Conservation (phyloP, 1,284 basidiomycete genomes). For the Peniophora sp. region DNA sequence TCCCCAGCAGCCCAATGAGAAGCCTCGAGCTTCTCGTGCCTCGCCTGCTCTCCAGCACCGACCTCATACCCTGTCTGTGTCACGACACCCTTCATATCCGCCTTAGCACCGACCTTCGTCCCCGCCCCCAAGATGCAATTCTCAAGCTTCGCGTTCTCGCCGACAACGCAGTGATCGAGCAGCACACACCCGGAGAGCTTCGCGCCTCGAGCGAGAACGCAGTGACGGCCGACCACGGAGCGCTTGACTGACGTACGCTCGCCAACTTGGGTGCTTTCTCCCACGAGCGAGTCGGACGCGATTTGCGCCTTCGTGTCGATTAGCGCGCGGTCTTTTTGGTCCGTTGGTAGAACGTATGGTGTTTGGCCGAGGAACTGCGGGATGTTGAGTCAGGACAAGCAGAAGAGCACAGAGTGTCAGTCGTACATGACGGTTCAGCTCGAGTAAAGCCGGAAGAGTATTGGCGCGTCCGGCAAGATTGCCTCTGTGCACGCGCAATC, state of each 20-base stretch:
- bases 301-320: slow-evolving; percentile 80
- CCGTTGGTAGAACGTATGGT: slow-evolving; percentile 47
- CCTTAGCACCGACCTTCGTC: slow-evolving; percentile 75
- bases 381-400: slow-evolving; percentile 2
- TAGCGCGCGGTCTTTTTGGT: slow-evolving; percentile 51
- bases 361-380: slow-evolving; percentile 43
- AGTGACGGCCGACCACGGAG: slow-evolving; percentile 83
- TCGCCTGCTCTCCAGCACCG: slow-evolving; percentile 33
- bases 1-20: neutral
- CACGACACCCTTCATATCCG: slow-evolving; percentile 76
- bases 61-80: slow-evolving; percentile 87
- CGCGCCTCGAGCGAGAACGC: slow-evolving; percentile 79
- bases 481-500: slow-evolving; percentile 50
- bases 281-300: slow-evolving; percentile 80
- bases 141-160: slow-evolving; percentile 89
- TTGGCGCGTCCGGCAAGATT: slow-evolving; percentile 74
- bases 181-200: slow-evolving; percentile 85
- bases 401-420: slow-evolving; percentile 4
- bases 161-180: slow-evolving; percentile 85
- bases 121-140: slow-evolving; percentile 82
- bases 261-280: slow-evolving; percentile 73
- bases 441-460: slow-evolving; percentile 75
- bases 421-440: slow-evolving; percentile 72
- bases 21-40: neutral
- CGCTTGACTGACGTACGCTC: slow-evolving; percentile 86